Conservation (phyloP, 2,329 filamentous ascomycete species). For the Pseudocercospora fijiensis region DNA sequence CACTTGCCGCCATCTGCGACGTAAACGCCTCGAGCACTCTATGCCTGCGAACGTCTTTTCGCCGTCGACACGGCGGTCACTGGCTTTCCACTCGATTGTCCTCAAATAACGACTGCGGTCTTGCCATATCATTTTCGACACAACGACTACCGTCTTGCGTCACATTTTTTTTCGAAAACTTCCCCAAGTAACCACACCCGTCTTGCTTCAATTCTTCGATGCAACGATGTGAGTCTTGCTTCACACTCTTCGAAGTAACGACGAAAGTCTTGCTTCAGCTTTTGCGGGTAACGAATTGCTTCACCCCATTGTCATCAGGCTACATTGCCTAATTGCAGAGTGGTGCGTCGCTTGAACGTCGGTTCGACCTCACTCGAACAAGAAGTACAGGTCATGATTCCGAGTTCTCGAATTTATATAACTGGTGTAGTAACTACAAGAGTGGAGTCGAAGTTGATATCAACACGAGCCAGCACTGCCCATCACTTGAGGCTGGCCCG, state of each 20-base stretch:
- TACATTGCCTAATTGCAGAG: background rate
- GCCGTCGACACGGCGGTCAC: background rate
- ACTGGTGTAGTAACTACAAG: constrained; percentile 16
- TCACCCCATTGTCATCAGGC: background rate
- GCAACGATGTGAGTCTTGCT: too few species aligned
- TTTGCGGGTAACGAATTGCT: background rate
- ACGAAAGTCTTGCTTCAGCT: too few species aligned
- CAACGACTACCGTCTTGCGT: background rate
- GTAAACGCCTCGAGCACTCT: background rate
- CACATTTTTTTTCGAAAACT: too few species aligned
- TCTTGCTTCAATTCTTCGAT: too few species aligned
- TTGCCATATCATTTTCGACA: background rate
- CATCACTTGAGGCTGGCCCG: background rate
- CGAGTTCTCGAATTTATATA: constrained; percentile 7
- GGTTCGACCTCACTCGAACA: too few species aligned
- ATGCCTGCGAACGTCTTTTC: background rate
- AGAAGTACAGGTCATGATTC: background rate
- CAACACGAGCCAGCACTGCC: constrained; percentile 1
- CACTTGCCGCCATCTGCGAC: background rate
- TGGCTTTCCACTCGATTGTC: background rate
- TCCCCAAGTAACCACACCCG: too few species aligned
- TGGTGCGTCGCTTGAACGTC: background rate
- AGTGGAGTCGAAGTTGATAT: constrained; percentile 21
- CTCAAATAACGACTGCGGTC: background rate
- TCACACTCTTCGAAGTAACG: too few species aligned